Conservation (phyloP, 495 filamentous ascomycete species). For the Penicillium manginii region DNA sequence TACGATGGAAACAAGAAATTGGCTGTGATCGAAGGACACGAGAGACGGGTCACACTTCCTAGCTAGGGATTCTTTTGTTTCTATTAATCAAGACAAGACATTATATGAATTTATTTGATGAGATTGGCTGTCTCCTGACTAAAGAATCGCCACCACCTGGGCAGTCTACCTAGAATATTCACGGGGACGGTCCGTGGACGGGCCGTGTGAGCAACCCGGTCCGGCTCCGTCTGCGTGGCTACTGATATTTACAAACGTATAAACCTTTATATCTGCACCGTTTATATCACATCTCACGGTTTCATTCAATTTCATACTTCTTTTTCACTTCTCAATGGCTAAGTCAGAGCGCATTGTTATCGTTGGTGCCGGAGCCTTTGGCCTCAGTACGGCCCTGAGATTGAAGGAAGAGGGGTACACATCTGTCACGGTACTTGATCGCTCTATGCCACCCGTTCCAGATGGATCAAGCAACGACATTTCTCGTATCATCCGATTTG, state of each 20-base stretch:
- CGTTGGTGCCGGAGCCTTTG: constrained; percentile 73
- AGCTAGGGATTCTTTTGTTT: not conserved
- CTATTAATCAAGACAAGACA: too few relatives aligned
- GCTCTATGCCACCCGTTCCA: constrained; percentile 57
- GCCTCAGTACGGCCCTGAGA: constrained; percentile 62
- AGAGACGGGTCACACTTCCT: constrained; percentile 11
- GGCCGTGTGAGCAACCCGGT: constrained; percentile 5
- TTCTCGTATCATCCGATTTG: constrained; percentile 72
- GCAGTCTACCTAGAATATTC: too few relatives aligned
- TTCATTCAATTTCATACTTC: not conserved
- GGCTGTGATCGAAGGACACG: constrained; percentile 3
- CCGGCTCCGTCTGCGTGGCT: not conserved
- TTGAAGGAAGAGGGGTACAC: constrained; percentile 56
- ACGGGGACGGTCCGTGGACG: constrained; percentile 6
- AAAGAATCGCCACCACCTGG: too few relatives aligned
- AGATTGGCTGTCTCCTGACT: too few relatives aligned
- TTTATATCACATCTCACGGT: too few relatives aligned
- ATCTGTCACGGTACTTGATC: constrained; percentile 67
- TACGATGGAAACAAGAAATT: constrained; percentile 14
- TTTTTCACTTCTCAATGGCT: constrained; percentile 18
- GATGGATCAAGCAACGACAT: constrained; percentile 67
- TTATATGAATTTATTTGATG: too few relatives aligned
- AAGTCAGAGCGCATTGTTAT: constrained; percentile 58
- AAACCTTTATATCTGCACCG: too few relatives aligned
- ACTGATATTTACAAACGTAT: too few relatives aligned